Base-by-base conservation (phyloP, 169 alveolate species). In the Plasmodium ovale region DNA sequence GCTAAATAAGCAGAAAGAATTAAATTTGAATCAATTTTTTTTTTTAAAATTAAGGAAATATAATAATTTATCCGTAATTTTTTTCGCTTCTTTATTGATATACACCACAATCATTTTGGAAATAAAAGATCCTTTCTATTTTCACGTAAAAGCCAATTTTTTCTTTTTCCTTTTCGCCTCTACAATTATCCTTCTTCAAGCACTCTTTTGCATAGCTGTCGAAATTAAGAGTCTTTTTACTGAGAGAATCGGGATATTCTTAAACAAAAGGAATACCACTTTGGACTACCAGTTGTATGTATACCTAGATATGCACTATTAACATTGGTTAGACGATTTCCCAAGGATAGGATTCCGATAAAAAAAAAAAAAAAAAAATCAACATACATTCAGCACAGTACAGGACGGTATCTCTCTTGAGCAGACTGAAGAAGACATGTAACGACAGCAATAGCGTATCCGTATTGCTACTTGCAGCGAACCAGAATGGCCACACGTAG, bases 41-140 rank as follows among this genome's bases (percentile, higher is more conserved):
- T 77, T 49, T 64, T 64, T 77, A 39, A 77, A 77, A 77, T 25
- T 77, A 44, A 77, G 88, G 59, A 29, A 21, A 77, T 77, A 77
- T 42, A 23, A 25, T 35, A 77, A 77, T 53, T 29, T 27, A 33
- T 59, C 62, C 25, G 44, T 77, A 27, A 44, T 77, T 47, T 44
- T 62, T 65, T 60, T 60, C 37, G 44, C 67, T 16, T 39, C 42
- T 27, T 49, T 62, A 14, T 54, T 77, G 31, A 60, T 77, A 16
- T 67, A 77, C 54, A 62, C 14, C 27, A 77, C 68, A 65, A 25
- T 25, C 37, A 1, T 60, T 60, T 53, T 59, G 10, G 68, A 77
- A 77, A 77, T 39, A 33, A 64, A 64, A 62, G 77, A 77, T 64
- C 88, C 77, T 16, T 77, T 60, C 51, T 37, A 77, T 62, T 77